These are phyloP conservation scores for Aspergillus sp. DNA, from an alignment of 2,329 filamentous ascomycete genomes.

Conservation along the genomic window DNA sequence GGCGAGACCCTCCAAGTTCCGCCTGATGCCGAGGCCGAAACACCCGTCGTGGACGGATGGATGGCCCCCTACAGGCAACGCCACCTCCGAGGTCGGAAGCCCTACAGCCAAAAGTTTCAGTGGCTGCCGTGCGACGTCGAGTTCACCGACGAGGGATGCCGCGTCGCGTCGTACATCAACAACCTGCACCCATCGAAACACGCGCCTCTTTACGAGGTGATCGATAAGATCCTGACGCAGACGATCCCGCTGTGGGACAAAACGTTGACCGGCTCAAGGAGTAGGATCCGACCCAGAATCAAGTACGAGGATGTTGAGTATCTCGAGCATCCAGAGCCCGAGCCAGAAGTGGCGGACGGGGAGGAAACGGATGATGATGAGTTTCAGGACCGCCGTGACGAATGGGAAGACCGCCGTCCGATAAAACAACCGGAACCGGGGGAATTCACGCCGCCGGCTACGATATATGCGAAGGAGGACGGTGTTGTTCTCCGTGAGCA, in stretches of 20 bases:
- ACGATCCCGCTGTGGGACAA: conserved; percentile 50
- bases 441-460: neutral
- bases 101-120: conserved; percentile 39
- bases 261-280: conserved; percentile 11
- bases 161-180: conserved; percentile 45
- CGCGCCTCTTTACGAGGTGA: conserved; percentile 31
- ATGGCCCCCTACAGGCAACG: neutral
- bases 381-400: neutral
- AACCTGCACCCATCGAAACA: conserved; percentile 41
- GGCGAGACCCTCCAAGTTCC: conserved; percentile 15
- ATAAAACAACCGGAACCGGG: conserved; percentile 18
- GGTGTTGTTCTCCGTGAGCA: conserved; percentile 23
- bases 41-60: neutral
- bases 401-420: conserved; percentile 3
- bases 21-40: neutral
- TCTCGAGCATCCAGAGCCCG: conserved; percentile 4
- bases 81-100: neutral
- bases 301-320: conserved; percentile 10
- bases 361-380: conserved; percentile 5
- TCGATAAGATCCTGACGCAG: conserved; percentile 39
- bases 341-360: conserved; percentile 4
- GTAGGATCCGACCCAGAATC: conserved; percentile 3
- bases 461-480: too few relatives aligned
- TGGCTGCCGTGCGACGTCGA: conserved; percentile 48
- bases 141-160: conserved; percentile 21